Evolutionary conservation across 306 rosid species (phyloP), one percentile per base, ranked within the genome.

Genomic region (Prunus padus): DNA sequence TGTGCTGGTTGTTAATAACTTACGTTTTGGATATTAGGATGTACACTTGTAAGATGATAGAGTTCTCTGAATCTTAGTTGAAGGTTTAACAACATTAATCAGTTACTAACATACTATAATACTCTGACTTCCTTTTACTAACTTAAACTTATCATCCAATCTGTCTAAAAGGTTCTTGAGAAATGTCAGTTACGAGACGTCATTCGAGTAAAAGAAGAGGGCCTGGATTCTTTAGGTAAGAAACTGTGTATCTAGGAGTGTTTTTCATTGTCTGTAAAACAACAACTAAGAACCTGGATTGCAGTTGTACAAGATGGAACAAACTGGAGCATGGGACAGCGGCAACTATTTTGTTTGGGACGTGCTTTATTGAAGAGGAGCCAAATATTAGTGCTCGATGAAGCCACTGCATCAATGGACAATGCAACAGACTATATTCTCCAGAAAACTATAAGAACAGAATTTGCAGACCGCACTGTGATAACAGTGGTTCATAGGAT

Each of bases 321-420:
- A 65, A 81, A 81, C 62, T 81, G 84, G 84, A 81, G 84, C 80
- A 76, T 72, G 74, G 84, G 80, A 54, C 77, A 81, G 62, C 45
- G 80, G 23, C 84, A 81, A 71, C 57, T 82, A 15, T 77, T 82
- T 12, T 82, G 82, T 49, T 59, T 77, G 40, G 82, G 79, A 54
- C 72, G 76, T 1, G 79, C 85, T 16, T 19, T 82, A 45, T 26
- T 82, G 72, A 73, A 82, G 82, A 67, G 63, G 60, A 82, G 85
- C 65, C 44, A 60, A 33, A 67, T 82, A 20, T 64, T 82, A 15
- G 79, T 73, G 1, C 82, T 77, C 0, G 85, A 82, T 33, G 85
- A 82, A 62, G 85, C 82, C 56, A 82, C 85, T 13, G 82, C 82
- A 3, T 82, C 82, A 23, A 77, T 77, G 66, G 85, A 82, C 82